phyloP scores from a whole-genome alignment of 2,329 filamentous ascomycete genomes.

The Fusarium illudens region DNA sequence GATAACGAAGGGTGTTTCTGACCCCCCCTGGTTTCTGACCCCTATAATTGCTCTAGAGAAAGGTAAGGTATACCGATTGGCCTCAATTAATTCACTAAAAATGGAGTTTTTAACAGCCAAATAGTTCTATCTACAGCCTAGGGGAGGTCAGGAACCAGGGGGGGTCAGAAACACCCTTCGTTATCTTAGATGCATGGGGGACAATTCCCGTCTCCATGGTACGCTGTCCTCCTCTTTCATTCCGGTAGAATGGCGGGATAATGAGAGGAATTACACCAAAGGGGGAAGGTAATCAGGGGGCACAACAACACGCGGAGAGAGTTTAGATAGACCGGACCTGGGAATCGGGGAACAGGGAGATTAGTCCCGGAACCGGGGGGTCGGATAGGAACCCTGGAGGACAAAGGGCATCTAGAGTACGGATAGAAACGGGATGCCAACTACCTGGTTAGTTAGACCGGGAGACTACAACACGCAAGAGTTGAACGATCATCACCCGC shows the following conservation, averaged over 20 bases:
- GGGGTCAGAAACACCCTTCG: no score
- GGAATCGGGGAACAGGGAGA: slow-evolving; percentile 28
- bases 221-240: not conserved
- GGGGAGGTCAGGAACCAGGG: no score
- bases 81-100: no score
- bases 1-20: no score
- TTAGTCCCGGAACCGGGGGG: slow-evolving; percentile 20
- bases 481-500: not conserved
- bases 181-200: no score
- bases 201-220: not conserved
- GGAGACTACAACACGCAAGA: not conserved
- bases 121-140: no score
- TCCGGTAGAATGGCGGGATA: not conserved
- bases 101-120: no score
- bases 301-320: slow-evolving; percentile 5
- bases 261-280: slow-evolving; percentile 10
- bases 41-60: no score
- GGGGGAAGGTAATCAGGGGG: slow-evolving; percentile 28
- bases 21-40: no score
- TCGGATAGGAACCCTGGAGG: not conserved
- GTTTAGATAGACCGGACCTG: not conserved
- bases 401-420: not conserved
- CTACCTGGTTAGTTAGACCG: no score
- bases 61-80: no score
- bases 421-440: not conserved